Conservation (phyloP, 371 early-diverging fungal species). For the Mucor mucedo region DNA sequence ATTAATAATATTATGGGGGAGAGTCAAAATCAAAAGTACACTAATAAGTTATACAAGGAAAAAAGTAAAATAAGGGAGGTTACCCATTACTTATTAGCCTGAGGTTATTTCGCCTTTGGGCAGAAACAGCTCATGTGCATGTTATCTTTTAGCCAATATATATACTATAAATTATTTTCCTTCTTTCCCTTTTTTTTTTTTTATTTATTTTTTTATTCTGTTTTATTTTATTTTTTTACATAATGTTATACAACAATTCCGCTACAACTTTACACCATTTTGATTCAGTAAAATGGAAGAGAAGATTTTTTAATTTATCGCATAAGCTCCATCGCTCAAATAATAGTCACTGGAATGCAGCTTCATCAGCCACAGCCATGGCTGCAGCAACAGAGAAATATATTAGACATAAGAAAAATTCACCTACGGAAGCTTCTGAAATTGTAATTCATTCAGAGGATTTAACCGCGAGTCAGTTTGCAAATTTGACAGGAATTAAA, state of each 20-base stretch:
- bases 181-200: constrained; percentile 7
- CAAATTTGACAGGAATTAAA: constrained; percentile 31
- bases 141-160: constrained; percentile 20
- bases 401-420: constrained; percentile 10
- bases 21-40: constrained; percentile 6
- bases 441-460: constrained; percentile 28
- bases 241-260: constrained; percentile 4
- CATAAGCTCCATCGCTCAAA: constrained; percentile 19
- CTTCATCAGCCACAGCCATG: constrained; percentile 25
- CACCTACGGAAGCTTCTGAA: not conserved
- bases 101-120: constrained; percentile 40
- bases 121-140: constrained; percentile 34
- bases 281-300: constrained; percentile 28
- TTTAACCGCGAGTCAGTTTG: constrained; percentile 34
- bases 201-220: constrained; percentile 2
- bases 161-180: constrained; percentile 6
- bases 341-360: constrained; percentile 21
- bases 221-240: constrained; percentile 2
- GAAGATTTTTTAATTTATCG: constrained; percentile 16
- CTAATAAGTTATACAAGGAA: constrained; percentile 6
- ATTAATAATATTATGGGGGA: not conserved
- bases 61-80: constrained; percentile 1
- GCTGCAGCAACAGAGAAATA: constrained; percentile 38
- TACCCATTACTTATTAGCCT: constrained; percentile 12
- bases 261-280: constrained; percentile 7